Base-by-base conservation (phyloP, 106 monocot genomes). In the Apostasia ramifera region DNA sequence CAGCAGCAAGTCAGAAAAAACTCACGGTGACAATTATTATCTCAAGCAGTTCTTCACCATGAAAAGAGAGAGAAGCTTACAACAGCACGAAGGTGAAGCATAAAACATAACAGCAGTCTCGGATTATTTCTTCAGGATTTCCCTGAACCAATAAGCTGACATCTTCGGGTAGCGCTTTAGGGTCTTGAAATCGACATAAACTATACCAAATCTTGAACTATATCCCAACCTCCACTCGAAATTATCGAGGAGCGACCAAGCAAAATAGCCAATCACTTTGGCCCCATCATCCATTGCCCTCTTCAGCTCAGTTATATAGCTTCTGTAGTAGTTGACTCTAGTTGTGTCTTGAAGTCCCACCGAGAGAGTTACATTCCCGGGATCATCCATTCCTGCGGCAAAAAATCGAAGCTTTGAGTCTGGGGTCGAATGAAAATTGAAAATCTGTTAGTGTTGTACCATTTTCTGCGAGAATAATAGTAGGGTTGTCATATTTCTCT, bases 391-490 rank as follows among this genome's bases (percentile, higher is more conserved):
- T 63, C 89, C 89, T 89, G 2, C 8, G n/a, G 15, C 1, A 58
- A 1, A 4, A 58, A 58, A 37, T 58, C 4, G 3, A 58, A 3
- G 15, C 2, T 7, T 37, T 4, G 2, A 26, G 13, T 9, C 8
- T 0, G 26, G 26, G 26, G 26, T 26, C 26, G 26, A 26, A 1
- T 46, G 5, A 0, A 0, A 11, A n/a, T 40, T 52, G 52, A 6
- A 10, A 4, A 66, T 63, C 3, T 1, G 48, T 47, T 47, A 15
- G n/a, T 42, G 6, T 45, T 62, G 40, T 83, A 89, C 97, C 97
- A 74, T 93, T 98, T 81, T 98, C 97, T 8, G 92, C 81, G 6
- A 98, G 73, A 62, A 98, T 83, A 14, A 98, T 65, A 43, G 81
- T 81, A 26, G 92, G 97, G 66, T 93, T 92, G 26, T 75, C 77